Evolutionary conservation across 2,329 filamentous ascomycete species (phyloP), one percentile per base, ranked within the genome.

Genomic region (Xylariales sp.): DNA sequence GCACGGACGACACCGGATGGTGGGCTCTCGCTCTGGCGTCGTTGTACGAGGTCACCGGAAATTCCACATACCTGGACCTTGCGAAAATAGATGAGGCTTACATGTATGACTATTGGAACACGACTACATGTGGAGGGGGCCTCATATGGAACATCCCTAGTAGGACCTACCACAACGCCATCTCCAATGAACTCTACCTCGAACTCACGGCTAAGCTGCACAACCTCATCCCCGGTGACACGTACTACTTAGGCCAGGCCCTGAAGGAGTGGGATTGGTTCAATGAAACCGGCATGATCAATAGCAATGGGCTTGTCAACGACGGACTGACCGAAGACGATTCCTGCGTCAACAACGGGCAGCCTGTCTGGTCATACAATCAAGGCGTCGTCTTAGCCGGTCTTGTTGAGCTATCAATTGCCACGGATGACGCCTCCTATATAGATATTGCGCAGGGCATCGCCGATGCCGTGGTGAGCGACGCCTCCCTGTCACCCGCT

Each of bases 381-480:
- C 88, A 90, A 75, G 89, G 89, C 8, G 86, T 90, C 0, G 82
- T 90, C 28, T 82, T 91, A 6, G 81, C 85, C 12, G 88, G 83
- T 0, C 81, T 90, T 0, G 83, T 85, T 1, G 86, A 90, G 69
- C 79, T 89, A 18, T 79, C 80, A 68, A 75, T 72, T 43, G 84
- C 83, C 0, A 78, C 81, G 0, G 70, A 64, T 0, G 69, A 77
- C 45, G 8, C 9, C 2, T 32, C 68, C n/a, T 75, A 71, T 46
- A 62, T 78, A 2, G 66, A 67, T 10, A 54, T 53, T 9, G 77
- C 76, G 39, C 65, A 54, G 10, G n/a, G 18, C 54, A 76, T 77
- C 64, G 77, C 77, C 3, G 74, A 77, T 34, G 77, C 77, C 9
- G 73, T 69, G 1, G 32, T 76, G 36, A 78, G 75, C 1, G 83